These are phyloP conservation scores for Logfia minima DNA, from an alignment of 129 eudicot species.

Conservation along the genomic window DNA sequence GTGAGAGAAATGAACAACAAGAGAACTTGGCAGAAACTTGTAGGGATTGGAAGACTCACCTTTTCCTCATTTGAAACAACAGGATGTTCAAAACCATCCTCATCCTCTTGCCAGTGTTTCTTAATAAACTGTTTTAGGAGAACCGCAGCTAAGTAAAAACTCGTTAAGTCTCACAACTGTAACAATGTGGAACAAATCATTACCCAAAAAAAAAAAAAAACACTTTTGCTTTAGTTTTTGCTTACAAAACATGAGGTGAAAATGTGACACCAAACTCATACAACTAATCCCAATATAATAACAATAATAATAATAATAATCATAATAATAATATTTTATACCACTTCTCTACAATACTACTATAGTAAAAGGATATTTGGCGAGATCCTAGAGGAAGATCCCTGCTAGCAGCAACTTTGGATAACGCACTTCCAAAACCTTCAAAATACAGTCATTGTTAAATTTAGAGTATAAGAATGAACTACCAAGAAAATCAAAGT, in stretches of 20 bases:
- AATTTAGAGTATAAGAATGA: not conserved
- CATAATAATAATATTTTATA: not conserved
- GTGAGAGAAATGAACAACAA: not conserved
- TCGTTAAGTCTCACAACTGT: conserved; percentile 59
- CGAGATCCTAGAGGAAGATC: conserved; percentile 79
- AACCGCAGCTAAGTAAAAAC: conserved; percentile 81
- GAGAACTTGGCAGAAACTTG: conserved; percentile 14
- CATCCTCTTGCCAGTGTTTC: conserved; percentile 97
- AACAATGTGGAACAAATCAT: conserved; percentile 21
- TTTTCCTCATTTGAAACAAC: conserved; percentile 79
- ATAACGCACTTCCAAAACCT: conserved; percentile 92
- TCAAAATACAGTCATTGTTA: conserved; percentile 29
- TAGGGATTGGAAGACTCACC: conserved; percentile 42
- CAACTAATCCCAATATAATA: not conserved
- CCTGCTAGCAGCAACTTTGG: conserved; percentile 78
- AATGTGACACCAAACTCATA: conserved; percentile 5
- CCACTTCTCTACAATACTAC: conserved; percentile 5
- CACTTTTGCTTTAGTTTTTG: not conserved
- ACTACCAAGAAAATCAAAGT: not conserved
- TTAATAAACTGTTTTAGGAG: conserved; percentile 78
- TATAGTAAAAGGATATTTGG: conserved; percentile 81
- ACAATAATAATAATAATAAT: not conserved
- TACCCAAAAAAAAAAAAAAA: conserved; percentile 1
- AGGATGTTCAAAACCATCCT: conserved; percentile 85
- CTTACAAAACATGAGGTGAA: not conserved